Base-by-base conservation (phyloP, 345 rosid species). In the Murraya paniculata region DNA sequence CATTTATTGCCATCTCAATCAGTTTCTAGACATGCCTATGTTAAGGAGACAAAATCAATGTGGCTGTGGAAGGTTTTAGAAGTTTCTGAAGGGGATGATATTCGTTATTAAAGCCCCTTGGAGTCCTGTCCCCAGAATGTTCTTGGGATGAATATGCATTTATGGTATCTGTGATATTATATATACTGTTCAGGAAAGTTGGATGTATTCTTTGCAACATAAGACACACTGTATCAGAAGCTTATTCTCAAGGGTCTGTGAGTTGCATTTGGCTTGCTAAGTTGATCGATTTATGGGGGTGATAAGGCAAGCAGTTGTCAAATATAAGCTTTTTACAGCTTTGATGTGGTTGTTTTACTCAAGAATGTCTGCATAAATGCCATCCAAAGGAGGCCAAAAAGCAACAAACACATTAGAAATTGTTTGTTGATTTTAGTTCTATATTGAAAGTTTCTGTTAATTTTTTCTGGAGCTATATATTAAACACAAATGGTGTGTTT, bases 181-280 rank as follows among this genome's bases (percentile, higher is more conserved):
- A 33, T n/a, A n/a, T 41, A 53, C 5, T 30, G 58, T 55, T 48
- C 38, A 14, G 33, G 68, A 9, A 56, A 66, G 25, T 77, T 65
- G 45, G 55, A 28, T 71, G 62, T 83, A 64, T 24, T 50, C 33
- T 50, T 59, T 56, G 75, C 75, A 56, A 56, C n/a, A 25, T 68
- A 35, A 66, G 41, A n/a, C 10, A 55, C 33, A 3, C 41, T 25
- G 35, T 38, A 24, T 35, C 38, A 59, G 24, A 19, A 74, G 31
- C 53, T 59, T 9, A 60, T 50, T 80, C 31, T 69, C 57, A 69
- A 25, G 38, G 16, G 45, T 58, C n/a, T 45, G 31, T 53, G 35
- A 61, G 33, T 69, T 56, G 65, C 21, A 21, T 80, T 30, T 11
- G 68, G 55, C 56, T 68, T 58, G 31, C 10, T n/a, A 35, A 21